These are phyloP conservation scores for Trypanosoma conorhini DNA, from an alignment of 208 protist species.

Conservation along the genomic window DNA sequence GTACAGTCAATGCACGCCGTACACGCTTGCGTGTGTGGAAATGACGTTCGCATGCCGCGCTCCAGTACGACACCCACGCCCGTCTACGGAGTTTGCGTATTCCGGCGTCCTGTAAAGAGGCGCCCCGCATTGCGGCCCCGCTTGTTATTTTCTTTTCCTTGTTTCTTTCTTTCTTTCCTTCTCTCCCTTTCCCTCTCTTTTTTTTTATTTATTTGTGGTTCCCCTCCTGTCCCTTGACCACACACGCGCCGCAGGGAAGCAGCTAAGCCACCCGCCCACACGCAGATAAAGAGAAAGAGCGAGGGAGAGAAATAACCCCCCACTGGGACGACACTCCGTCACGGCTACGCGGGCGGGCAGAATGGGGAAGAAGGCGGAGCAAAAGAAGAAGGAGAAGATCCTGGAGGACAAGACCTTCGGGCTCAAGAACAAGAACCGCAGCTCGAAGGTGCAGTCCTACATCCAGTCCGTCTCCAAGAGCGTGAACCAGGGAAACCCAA, in stretches of 20 bases:
- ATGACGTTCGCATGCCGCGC: not conserved
- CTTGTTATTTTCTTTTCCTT: not conserved
- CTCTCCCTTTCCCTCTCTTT: too few species aligned
- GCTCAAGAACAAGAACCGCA: constrained; percentile 94
- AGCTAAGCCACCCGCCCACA: not conserved
- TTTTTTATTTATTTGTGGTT: too few species aligned
- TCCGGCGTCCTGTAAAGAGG: not conserved
- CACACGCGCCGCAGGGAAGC: not conserved
- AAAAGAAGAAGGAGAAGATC: constrained; percentile 90
- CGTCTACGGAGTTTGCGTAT: not conserved
- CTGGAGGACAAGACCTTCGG: constrained; percentile 94
- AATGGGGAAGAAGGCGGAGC: constrained; percentile 73
- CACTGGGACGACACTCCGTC: not conserved
- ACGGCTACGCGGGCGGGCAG: not conserved
- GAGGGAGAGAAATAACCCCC: constrained; percentile 7
- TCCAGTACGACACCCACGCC: not conserved
- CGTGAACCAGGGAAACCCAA: constrained; percentile 61
- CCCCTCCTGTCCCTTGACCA: too few species aligned
- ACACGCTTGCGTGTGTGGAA: not conserved
- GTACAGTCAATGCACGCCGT: not conserved
- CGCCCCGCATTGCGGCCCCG: not conserved
- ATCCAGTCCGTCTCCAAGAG: constrained; percentile 69
- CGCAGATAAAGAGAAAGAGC: not conserved
- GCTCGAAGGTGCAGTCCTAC: constrained; percentile 89
- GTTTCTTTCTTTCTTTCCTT: not conserved